Base-by-base conservation (phyloP, 1,284 basidiomycete species). In the Gymnopus androsaceus region DNA sequence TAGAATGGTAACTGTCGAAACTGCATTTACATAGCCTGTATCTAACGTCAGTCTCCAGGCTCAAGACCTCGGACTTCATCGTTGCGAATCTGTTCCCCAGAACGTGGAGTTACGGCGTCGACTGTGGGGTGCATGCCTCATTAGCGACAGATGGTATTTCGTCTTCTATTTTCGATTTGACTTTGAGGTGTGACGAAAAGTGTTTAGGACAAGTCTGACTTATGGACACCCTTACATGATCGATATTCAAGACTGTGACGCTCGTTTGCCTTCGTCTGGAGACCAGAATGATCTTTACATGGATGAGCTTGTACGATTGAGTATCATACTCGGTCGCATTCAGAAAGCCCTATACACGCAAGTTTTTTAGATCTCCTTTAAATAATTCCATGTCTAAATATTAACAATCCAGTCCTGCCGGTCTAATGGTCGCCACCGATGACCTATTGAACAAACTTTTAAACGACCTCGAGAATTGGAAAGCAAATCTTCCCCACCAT, bases 161-260 rank as follows among this genome's bases (percentile, higher is more conserved):
- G 27, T 28, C 42, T 52, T 5, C 31, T 53, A 49, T 21, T 31
- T 42, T 52, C 53, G 47, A 46, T 37, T 23, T 34, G 45, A 33
- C 23, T n/a, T 42, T 50, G 33, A 54, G 48, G 45, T 51, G 63
- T 55, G 42, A 62, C 40, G 54, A 57, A 59, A 47, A 55, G 27
- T 56, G 19, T 51, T 23, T 66, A 91, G 88, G 88, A 80, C 84
- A 55, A 88, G 87, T 68, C 72, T 88, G 40, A 84, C 88, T 34
- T 94, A 90, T 66, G 92, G 92, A 1, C 90, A 92, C 64, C 92
- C 95, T 2, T 88, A 87, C 69, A 90, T 95, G 85, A 94, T 97
- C 62, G 92, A 96, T 69, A 83, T 97, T 3, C 85, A 89, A 61
- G 95, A 97, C 70, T 98, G 95, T 71, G 95, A 98, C 70, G 90